These are phyloP conservation scores for Cordyceps cicadae DNA, from an alignment of 2,329 filamentous ascomycete genomes.

Conservation along the genomic window DNA sequence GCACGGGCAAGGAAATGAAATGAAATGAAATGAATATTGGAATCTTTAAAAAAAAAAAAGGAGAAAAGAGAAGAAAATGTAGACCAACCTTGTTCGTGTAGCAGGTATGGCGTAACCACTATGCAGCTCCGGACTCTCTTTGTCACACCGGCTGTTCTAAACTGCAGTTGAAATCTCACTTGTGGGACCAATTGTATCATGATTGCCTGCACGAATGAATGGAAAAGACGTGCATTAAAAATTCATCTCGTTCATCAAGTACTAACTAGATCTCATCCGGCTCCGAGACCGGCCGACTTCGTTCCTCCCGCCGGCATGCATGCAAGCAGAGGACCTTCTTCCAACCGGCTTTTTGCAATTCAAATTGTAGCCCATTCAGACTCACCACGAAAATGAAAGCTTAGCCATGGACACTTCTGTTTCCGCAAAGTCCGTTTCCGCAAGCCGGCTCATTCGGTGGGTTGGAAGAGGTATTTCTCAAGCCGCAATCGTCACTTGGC, in stretches of 20 bases:
- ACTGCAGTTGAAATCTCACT: background rate
- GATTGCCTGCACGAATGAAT: background rate
- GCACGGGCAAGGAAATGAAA: too few species aligned
- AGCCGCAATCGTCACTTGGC: constrained; percentile 9
- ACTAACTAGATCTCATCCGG: background rate
- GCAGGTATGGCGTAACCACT: too few species aligned
- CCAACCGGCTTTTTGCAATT: background rate
- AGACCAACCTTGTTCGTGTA: too few species aligned
- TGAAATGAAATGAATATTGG: too few species aligned
- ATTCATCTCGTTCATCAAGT: too few species aligned
- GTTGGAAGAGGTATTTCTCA: background rate
- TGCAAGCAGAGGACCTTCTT: background rate
- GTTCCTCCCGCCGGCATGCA: too few species aligned
- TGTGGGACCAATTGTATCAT: background rate
- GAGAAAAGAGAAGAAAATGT: too few species aligned
- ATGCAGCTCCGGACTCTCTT: too few species aligned
- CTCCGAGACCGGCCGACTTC: background rate
- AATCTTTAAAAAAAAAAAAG: too few species aligned
- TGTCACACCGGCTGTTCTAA: background rate
- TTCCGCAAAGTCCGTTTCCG: too few species aligned
- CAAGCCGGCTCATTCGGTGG: too few species aligned
- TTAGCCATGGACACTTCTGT: background rate
- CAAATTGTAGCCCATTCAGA: too few species aligned
- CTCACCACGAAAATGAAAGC: background rate
- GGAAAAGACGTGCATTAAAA: background rate